A percentile compares a stretch with the other conserved stretches of the same genome.
phyloP scores from a whole-genome alignment of 768 basidiomycete genomes.

The Tephrocybe rancida region DNA sequence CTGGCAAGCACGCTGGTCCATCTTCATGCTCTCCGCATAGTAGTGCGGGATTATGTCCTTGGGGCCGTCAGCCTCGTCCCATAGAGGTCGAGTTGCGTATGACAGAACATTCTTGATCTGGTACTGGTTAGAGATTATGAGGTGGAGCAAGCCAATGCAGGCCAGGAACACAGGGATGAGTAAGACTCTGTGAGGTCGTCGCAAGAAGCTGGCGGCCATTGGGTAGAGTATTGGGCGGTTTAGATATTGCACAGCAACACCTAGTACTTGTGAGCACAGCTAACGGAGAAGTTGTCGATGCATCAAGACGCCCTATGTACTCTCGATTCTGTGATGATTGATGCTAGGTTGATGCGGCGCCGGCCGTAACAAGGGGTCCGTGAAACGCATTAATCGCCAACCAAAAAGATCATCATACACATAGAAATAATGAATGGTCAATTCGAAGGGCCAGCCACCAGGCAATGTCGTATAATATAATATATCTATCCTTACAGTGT shows the following conservation, averaged over 20 bases:
- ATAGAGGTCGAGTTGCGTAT: constrained; percentile 59
- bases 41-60: constrained; percentile 52
- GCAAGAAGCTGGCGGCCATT: constrained; percentile 23
- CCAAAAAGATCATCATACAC: no score
- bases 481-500: no score
- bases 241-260: constrained; percentile 24
- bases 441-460: no score
- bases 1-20: constrained; percentile 45
- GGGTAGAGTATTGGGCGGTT: constrained; percentile 1
- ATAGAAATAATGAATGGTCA: no score
- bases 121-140: constrained; percentile 42
- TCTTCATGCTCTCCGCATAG: constrained; percentile 52
- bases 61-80: constrained; percentile 57
- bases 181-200: constrained; percentile 32
- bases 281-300: neutral
- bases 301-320: constrained; percentile 4
- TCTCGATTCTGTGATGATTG: neutral
- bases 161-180: constrained; percentile 35
- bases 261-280: constrained; percentile 19
- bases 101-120: constrained; percentile 55
- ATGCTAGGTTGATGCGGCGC: neutral
- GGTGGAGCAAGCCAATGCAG: constrained; percentile 32
- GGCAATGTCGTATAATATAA: no score
- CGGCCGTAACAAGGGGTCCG: constrained; percentile 1
- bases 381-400: constrained; percentile 1